phyloP scores from a whole-genome alignment of 805 yeast genomes.

The Saccharomycopsis schoenii region DNA sequence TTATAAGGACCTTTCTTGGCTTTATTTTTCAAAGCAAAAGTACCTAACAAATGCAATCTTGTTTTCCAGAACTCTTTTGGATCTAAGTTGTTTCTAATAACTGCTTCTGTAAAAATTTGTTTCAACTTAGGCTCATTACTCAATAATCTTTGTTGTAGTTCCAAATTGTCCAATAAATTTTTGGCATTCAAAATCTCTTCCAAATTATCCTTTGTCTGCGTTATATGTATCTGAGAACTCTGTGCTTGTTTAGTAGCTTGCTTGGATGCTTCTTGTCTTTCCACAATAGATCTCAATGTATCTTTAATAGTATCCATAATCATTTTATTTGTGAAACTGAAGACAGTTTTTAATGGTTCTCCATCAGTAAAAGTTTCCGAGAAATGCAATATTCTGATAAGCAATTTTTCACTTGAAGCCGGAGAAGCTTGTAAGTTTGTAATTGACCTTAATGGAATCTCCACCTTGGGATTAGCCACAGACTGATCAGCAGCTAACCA shows the following conservation, averaged over 20 bases:
- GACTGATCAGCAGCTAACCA: conserved; percentile 50
- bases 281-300: conserved; percentile 56
- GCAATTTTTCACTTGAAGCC: conserved; percentile 55
- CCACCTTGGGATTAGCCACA: conserved; percentile 31
- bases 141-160: conserved; percentile 69
- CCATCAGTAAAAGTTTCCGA: conserved; percentile 22
- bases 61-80: conserved; percentile 84
- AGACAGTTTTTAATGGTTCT: conserved; percentile 30
- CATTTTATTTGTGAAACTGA: conserved; percentile 60
- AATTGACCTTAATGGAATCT: conserved; percentile 33
- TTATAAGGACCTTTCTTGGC: conserved; percentile 92
- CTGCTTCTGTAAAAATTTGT: conserved; percentile 78
- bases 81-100: conserved; percentile 64
- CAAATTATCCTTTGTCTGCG: conserved; percentile 20
- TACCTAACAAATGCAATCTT: conserved; percentile 66
- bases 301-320: conserved; percentile 70
- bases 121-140: conserved; percentile 59
- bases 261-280: conserved; percentile 44
- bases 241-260: conserved; percentile 8
- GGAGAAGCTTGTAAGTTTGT: conserved; percentile 59
- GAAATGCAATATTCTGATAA: conserved; percentile 45
- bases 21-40: conserved; percentile 73
- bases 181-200: conserved; percentile 44
- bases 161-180: conserved; percentile 57
- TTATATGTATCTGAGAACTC: conserved; percentile 4